Percentiles rank a stretch among this genome's conserved stretches.
Conservation (phyloP, 139 green algal species). For the Micromonas pusilla region DNA sequence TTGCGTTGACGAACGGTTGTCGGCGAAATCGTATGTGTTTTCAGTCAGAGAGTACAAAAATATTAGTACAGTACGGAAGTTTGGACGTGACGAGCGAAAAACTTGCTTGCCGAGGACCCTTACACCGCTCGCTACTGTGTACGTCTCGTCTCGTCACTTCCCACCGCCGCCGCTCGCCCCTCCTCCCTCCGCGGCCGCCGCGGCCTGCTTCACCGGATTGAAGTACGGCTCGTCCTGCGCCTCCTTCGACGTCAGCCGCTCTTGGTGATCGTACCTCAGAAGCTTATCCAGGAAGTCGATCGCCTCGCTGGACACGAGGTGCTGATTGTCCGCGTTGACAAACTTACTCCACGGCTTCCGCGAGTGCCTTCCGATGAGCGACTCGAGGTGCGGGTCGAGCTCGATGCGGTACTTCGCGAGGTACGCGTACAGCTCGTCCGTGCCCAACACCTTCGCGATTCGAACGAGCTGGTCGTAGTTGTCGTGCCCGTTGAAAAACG, state of each 20-base stretch:
- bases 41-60: too few relatives aligned
- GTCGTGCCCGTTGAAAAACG: conserved; percentile 99
- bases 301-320: conserved; percentile 84
- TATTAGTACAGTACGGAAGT: too few relatives aligned
- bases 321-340: conserved; percentile 83
- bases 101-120: too few relatives aligned
- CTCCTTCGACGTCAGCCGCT: conserved; percentile 83
- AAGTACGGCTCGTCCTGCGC: conserved; percentile 96
- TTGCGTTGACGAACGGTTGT: too few relatives aligned
- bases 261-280: conserved; percentile 74
- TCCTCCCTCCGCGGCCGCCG: conserved; percentile 6
- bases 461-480: conserved; percentile 99
- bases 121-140: too few relatives aligned
- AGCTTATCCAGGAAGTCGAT: conserved; percentile 95
- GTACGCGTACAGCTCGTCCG: conserved; percentile 79
- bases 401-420: conserved; percentile 95
- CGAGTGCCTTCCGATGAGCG: conserved; percentile 69
- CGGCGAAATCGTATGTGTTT: too few relatives aligned
- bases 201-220: conserved; percentile 57
- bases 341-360: conserved; percentile 93
- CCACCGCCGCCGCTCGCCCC: background rate
- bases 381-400: conserved; percentile 89
- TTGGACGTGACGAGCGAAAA: too few relatives aligned
- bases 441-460: conserved; percentile 96
- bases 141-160: background rate